phyloP scores from a whole-genome alignment of 371 early-diverging fungal species.

The Apophysomyces variabilis region DNA sequence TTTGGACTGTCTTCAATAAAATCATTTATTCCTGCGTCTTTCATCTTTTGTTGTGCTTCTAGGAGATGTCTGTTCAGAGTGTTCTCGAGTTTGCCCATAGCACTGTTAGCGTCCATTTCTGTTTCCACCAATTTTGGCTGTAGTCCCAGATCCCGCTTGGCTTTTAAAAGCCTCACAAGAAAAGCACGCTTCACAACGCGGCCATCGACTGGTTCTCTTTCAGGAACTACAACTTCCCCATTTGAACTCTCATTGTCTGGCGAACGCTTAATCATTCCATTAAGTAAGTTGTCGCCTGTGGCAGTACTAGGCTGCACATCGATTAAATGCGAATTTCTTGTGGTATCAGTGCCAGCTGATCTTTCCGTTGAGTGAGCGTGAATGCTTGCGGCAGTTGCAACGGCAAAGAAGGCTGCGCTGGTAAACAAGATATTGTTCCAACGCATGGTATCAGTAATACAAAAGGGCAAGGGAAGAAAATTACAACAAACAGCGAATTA shows the following conservation, averaged over 20 bases:
- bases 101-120: not conserved
- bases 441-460: not conserved
- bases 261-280: not conserved
- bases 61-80: not conserved
- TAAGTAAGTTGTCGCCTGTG: not conserved
- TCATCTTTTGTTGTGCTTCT: too few species aligned
- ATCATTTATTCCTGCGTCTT: too few species aligned
- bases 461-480: not conserved
- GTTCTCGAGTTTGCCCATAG: not conserved
- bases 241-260: not conserved
- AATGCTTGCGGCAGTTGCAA: not conserved
- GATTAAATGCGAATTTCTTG: not conserved
- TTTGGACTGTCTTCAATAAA: too few species aligned
- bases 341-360: not conserved
- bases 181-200: not conserved
- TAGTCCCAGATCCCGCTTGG: not conserved
- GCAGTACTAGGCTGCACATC: not conserved
- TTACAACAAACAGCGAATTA: not conserved
- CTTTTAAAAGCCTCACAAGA: not conserved
- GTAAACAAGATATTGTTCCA: not conserved
- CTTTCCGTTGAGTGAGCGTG: not conserved
- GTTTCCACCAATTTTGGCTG: not conserved
- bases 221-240: not conserved
- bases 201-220: not conserved
- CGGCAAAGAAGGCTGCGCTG: not conserved